These are phyloP conservation scores for Peniophora sp. DNA, from an alignment of 1,284 basidiomycete species.

Conservation along the genomic window DNA sequence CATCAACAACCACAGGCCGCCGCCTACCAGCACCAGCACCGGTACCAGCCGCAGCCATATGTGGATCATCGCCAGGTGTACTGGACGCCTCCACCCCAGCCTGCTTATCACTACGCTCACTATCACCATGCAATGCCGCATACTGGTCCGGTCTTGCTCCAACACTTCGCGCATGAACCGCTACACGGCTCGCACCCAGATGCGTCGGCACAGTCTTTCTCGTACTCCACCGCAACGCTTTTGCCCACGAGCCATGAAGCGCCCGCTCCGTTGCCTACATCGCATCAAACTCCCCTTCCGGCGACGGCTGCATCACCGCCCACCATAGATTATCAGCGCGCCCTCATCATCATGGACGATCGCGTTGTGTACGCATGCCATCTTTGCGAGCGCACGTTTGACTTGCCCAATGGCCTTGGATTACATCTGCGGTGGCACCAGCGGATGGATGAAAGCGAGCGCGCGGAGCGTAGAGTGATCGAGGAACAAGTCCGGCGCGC, in stretches of 20 bases:
- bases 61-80: no score
- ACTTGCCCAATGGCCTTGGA: constrained; percentile 20
- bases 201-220: neutral
- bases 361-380: constrained; percentile 15
- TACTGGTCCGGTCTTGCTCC: no score
- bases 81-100: no score
- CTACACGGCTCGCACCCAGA: neutral
- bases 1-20: no score
- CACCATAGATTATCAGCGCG: neutral
- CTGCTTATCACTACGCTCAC: no score
- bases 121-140: no score
- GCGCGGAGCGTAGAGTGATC: neutral
- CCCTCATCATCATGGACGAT: neutral
- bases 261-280: no score
- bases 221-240: neutral
- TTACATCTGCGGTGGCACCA: constrained; percentile 24
- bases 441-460: neutral
- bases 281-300: neutral
- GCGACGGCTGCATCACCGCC: neutral
- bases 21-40: no score
- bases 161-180: neutral
- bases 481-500: no score
- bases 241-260: neutral
- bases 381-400: constrained; percentile 19
- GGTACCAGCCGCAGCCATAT: no score